Conservation (phyloP, 768 basidiomycete genomes). For the Amanita fuliginea region DNA sequence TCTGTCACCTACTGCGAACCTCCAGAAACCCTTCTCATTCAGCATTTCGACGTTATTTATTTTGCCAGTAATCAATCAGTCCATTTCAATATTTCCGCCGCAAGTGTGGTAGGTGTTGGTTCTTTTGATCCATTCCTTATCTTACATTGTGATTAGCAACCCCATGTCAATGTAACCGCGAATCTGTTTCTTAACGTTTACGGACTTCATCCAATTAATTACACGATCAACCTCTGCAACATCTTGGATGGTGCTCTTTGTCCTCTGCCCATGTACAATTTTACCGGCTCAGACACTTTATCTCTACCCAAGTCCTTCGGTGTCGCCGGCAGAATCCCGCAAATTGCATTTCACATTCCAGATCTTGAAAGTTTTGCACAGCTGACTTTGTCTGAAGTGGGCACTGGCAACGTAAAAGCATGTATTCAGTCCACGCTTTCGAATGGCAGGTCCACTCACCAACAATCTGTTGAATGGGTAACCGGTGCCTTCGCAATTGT, state of each 20-base stretch:
- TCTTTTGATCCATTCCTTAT: background rate
- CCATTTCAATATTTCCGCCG: slow-evolving; percentile 77
- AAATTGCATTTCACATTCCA: slow-evolving; percentile 78
- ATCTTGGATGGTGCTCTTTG: slow-evolving; percentile 75
- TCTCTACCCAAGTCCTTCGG: slow-evolving; percentile 49
- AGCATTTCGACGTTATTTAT: slow-evolving; percentile 68
- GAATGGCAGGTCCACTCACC: slow-evolving; percentile 81
- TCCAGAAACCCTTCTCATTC: slow-evolving; percentile 68
- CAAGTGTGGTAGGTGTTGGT: slow-evolving; percentile 60
- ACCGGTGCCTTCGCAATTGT: slow-evolving; percentile 58
- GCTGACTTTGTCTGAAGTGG: slow-evolving; percentile 56
- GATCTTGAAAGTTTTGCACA: slow-evolving; percentile 88
- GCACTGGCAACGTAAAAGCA: slow-evolving; percentile 65
- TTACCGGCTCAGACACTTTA: slow-evolving; percentile 71
- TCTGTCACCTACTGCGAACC: slow-evolving; percentile 83
- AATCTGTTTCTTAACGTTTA: slow-evolving; percentile 83
- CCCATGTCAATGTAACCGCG: slow-evolving; percentile 72
- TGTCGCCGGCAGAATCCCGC: slow-evolving; percentile 50
- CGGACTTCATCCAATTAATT: slow-evolving; percentile 70
- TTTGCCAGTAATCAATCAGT: slow-evolving; percentile 63
- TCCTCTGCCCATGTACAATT: slow-evolving; percentile 74
- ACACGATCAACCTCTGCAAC: slow-evolving; percentile 79
- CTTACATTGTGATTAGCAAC: slow-evolving; percentile 32
- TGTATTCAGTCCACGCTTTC: slow-evolving; percentile 89
- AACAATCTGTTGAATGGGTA: slow-evolving; percentile 66